Evolutionary conservation across 495 filamentous ascomycete species (phyloP).

Genomic region (Trichoderma orchidacearum): DNA sequence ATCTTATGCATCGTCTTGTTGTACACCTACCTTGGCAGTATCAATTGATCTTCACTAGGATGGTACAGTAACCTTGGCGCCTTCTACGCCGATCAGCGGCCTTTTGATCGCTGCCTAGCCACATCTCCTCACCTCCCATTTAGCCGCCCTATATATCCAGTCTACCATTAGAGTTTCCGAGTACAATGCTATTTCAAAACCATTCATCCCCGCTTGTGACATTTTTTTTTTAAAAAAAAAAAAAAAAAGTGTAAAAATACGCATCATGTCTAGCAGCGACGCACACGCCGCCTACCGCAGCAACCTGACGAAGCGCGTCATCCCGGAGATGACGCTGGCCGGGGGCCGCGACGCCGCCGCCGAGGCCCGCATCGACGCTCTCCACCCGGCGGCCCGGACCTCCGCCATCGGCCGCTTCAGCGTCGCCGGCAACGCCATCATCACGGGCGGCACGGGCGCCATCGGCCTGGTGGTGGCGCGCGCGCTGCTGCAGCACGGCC

Average conservation of each 20-base stretch:
- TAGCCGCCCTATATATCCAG: not conserved
- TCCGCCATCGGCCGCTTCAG: slow-evolving; percentile 44
- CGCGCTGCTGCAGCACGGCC: slow-evolving; percentile 62
- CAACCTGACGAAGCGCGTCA: slow-evolving; percentile 15
- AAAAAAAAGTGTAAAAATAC: not conserved
- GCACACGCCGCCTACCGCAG: slow-evolving; percentile 13
- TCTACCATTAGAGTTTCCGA: no score
- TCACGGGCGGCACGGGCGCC: slow-evolving; percentile 60
- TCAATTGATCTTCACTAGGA: not conserved
- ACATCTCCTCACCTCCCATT: not conserved
- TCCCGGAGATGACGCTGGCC: slow-evolving; percentile 48
- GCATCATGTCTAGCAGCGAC: not conserved
- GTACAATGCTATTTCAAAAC: not conserved
- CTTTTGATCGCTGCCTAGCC: no score
- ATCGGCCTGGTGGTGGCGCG: slow-evolving; percentile 43
- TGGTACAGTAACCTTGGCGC: no score
- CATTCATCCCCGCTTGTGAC: not conserved
- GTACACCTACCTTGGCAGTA: not conserved
- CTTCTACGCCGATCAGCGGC: no score
- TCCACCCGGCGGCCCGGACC: slow-evolving; percentile 25
- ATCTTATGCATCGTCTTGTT: no score
- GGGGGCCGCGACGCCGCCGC: slow-evolving; percentile 26
- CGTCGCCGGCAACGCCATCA: slow-evolving; percentile 50
- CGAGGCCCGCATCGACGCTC: slow-evolving; percentile 25
- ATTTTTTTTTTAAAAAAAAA: not conserved